Evolutionary conservation across 2,329 filamentous ascomycete species (phyloP), one percentile per base, ranked within the genome.

Genomic region (Seiridium unicorne): DNA sequence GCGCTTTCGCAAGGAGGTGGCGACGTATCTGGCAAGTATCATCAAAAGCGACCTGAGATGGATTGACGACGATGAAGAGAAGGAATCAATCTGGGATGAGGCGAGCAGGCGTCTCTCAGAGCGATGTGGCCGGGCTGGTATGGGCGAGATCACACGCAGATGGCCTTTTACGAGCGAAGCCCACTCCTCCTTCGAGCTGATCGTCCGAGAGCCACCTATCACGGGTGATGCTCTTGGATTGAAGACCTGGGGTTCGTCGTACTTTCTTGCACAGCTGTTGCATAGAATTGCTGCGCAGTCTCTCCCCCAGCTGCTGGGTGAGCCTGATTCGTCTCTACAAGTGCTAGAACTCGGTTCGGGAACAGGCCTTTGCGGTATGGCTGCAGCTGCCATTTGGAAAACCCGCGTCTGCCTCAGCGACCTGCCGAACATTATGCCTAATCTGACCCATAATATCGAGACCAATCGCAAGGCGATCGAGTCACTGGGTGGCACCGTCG

Each of bases 201-300:
- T 84, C 42, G 86, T 99, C 44, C 84, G 92, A 60, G 95, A 99
- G 72, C 95, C 95, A 1, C 88, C 93, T 1, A 80, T 98, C 59
- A 96, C 92, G 0, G 90, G 90, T 5, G 94, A 97, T 73, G 90
- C 91, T 61, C 81, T 98, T 18, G 95, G 95, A 1, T 83, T 96
- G 73, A 98, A 99, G 75, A 99, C 95, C 0, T 98, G 95, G 95
- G 92, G 91, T 0, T 94, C 93, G 0, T 94, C 93, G 0, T 96
- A 93, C 70, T 83, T 96, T 2, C 86, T 98, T 4, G 90, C 94
- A 0, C 89, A 86, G 65, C 86, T 90, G 32, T 83, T 98, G 34
- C 78, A 79, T 26, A 70, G 70, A 10, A 76, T 87, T 44, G 74
- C 70, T 6, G 74, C 72, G 48, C 78, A 73, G 11, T 75, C 77